phyloP scores from a whole-genome alignment of 176 grass and related monocot genomes.

The Aechmea fasciata region DNA sequence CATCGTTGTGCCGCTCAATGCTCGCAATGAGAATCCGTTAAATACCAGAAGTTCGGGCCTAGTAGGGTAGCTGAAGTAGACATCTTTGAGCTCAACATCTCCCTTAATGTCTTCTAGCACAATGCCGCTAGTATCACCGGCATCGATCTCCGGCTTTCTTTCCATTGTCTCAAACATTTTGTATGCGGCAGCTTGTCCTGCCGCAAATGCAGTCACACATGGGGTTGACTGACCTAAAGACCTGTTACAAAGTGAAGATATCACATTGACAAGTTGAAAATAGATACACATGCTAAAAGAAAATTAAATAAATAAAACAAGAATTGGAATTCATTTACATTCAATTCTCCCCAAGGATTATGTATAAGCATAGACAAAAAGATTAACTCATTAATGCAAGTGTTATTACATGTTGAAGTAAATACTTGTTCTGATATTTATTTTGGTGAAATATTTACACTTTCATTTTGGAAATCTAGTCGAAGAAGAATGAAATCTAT shows the following conservation, averaged over 20 bases:
- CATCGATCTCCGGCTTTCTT: slow-evolving; percentile 60
- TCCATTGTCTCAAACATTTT: slow-evolving; percentile 76
- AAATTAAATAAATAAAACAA: too few species aligned
- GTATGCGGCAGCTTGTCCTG: slow-evolving; percentile 76
- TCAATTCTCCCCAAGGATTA: too few species aligned
- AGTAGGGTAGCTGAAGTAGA: slow-evolving; percentile 69
- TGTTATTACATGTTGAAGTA: background rate
- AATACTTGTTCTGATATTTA: background rate
- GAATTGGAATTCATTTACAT: too few species aligned
- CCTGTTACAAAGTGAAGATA: slow-evolving; percentile 25
- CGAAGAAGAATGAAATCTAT: background rate
- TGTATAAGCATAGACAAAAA: too few species aligned
- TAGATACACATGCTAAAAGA: background rate
- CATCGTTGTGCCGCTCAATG: slow-evolving; percentile 53
- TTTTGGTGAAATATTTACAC: background rate
- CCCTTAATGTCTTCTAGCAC: slow-evolving; percentile 61
- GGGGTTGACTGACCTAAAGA: slow-evolving; percentile 66
- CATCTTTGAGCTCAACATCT: slow-evolving; percentile 68
- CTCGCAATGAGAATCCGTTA: slow-evolving; percentile 51
- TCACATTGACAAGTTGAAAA: background rate
- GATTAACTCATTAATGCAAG: background rate
- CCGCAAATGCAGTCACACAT: slow-evolving; percentile 65
- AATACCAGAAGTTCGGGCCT: slow-evolving; percentile 60
- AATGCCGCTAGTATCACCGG: slow-evolving; percentile 35
- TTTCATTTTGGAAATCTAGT: background rate